Conservation (phyloP, 768 basidiomycete genomes). For the Favolaschia claudopus region DNA sequence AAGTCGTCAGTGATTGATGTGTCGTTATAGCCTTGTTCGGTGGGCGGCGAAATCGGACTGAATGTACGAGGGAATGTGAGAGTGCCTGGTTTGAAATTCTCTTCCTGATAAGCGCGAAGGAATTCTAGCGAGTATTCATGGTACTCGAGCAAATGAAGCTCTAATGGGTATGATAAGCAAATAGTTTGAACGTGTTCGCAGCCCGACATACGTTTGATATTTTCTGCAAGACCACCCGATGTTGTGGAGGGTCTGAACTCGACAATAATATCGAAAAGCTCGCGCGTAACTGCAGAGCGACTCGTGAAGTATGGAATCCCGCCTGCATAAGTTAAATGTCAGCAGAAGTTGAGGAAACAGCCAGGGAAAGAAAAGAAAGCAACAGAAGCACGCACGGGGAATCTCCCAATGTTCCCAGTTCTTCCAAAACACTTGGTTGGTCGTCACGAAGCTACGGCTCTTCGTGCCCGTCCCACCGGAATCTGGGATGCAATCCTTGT, state of each 20-base stretch:
- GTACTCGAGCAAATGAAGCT: conserved; percentile 34
- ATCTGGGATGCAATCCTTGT: conserved; percentile 19
- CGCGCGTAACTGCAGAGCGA: conserved; percentile 22
- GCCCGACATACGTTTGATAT: conserved; percentile 30
- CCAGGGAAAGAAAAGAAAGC: too few relatives aligned
- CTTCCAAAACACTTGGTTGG: conserved; percentile 30
- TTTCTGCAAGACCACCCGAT: conserved; percentile 28
- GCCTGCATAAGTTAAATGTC: neutral
- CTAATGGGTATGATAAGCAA: conserved; percentile 3
- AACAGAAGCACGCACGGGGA: conserved; percentile 28
- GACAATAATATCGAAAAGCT: conserved; percentile 33
- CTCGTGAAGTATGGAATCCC: neutral
- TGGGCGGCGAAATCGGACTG: neutral
- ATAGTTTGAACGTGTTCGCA: too few relatives aligned
- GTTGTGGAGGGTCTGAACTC: conserved; percentile 29
- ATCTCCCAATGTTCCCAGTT: conserved; percentile 28
- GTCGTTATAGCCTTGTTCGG: neutral
- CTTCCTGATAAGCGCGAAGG: conserved; percentile 14
- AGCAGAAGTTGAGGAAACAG: neutral
- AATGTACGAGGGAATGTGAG: neutral
- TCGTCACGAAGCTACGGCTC: conserved; percentile 17
- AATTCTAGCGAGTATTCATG: conserved; percentile 23
- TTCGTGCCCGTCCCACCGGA: neutral
- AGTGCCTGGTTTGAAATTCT: neutral
- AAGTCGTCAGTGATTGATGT: conserved; percentile 25